Base-by-base conservation (phyloP, 106 monocot genomes). In the Acorus calamus region DNA sequence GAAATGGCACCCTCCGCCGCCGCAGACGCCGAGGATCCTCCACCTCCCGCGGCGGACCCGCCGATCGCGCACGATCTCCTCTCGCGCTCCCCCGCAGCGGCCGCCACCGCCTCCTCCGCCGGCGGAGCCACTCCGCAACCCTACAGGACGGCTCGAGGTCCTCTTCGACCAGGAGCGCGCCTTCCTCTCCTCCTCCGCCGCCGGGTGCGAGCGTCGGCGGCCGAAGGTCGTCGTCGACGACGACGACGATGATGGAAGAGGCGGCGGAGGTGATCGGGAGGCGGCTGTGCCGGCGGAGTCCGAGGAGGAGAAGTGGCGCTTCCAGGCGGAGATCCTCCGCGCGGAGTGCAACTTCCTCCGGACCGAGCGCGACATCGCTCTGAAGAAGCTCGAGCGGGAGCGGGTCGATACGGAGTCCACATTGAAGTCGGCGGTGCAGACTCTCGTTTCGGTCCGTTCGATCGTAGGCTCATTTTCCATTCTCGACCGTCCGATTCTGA, bases 271-370 rank as follows among this genome's bases (percentile, higher is more conserved):
- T 57, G 57, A 8, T 13, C n/a, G 57, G 11, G 57, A 10, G 42
- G 42, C 10, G 10, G 2, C 44, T 2, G 46, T 0, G 41, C 9
- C 5, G 55, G 49, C 10, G 7, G 71, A 66, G 6, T 66, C 59
- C 42, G 63, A 72, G 8, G 74, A 66, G 53, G 84, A 83, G 65
- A 71, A 71, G 62, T 86, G 91, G 83, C 57, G 70, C 52, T 45
- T 83, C 57, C 72, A 86, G 64, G 86, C 76, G 11, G 86, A 91
- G 74, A 66, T 80, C 9, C 84, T 92, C 51, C 71, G 92, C 1
- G 81, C 76, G 6, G 83, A 92, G 69, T 87, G 92, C 74, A 71
- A 75, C 53, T 77, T 79, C 65, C 49, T 92, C 13, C 52, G 81
- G 60, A 70, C 74, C 79, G 87, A 92, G 64, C 48, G 79, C 4